Evolutionary conservation across 768 basidiomycete genomes (phyloP), one percentile per base, ranked within the genome.

Genomic region (Lyophyllum shimeji): DNA sequence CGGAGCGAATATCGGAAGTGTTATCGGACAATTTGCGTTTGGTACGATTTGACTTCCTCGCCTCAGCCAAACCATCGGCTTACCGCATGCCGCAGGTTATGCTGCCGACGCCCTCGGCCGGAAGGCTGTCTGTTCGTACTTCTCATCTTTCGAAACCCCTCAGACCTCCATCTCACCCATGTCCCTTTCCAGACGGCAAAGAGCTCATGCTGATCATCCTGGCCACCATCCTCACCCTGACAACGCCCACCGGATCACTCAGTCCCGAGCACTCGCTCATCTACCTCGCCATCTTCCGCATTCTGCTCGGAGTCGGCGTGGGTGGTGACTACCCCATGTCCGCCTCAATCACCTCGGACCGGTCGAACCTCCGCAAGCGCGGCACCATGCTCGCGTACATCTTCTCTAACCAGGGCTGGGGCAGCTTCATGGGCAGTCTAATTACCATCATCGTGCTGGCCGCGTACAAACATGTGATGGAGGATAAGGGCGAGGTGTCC

Each of bases 241-340:
- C 84, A 1, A 82, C 78, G 13, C 89, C 89, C 0, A 88, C 88
- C 4, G 84, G 82, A 31, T 69, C 72, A 3, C 74, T 89, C 21
- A 76, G 79, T 18, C 79, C 86, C 2, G 66, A 81, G 44, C 61
- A 68, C 24, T 74, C 68, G 21, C 75, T 90, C 46, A 82, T 89
- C 60, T 91, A 86, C 67, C 76, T 92, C 13, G 75, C 75, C 15
- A 62, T 85, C 3, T 90, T 81, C 64, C 85, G 90, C 12, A 86
- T 91, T 50, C 63, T 92, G 7, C 81, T 92, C 33, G 90, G 90
- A 0, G 71, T 93, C 17, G 90, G 90, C 21, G 83, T 92, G 0
- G 90, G 89, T 15, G 90, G 87, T 2, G 90, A 90, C 67, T 90
- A 90, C 64, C 87, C 89, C 1, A 86, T 90, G 87, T 83, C 81